Evolutionary conservation across 2,329 filamentous ascomycete genomes (phyloP).

Genomic region (Hawksworthiomyces lignivorus): DNA sequence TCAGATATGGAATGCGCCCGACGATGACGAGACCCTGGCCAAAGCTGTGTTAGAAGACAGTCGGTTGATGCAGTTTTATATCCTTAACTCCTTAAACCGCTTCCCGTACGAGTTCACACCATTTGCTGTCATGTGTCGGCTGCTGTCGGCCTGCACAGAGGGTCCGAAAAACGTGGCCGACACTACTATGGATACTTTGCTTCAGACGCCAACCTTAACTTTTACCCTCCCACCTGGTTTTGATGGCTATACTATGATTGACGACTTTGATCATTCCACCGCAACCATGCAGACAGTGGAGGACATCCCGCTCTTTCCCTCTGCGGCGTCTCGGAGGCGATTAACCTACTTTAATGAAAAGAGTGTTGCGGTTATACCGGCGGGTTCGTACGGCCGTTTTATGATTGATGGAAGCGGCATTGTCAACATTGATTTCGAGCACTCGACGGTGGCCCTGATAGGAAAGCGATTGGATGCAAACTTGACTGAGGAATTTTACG

Average conservation of each 20-base stretch:
- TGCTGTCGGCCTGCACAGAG: constrained; percentile 46
- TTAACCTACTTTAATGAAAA: constrained; percentile 37
- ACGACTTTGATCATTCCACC: constrained; percentile 63
- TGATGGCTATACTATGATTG: constrained; percentile 65
- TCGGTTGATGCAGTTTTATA: constrained; percentile 48
- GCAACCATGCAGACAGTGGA: constrained; percentile 65
- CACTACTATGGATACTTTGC: constrained; percentile 55
- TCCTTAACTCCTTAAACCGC: constrained; percentile 63
- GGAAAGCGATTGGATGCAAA: constrained; percentile 68
- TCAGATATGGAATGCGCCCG: constrained; percentile 46
- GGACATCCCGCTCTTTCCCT: constrained; percentile 55
- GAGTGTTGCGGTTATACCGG: constrained; percentile 49
- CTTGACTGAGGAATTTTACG: constrained; percentile 47
- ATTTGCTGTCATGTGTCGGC: constrained; percentile 62
- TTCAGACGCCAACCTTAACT: constrained; percentile 66
- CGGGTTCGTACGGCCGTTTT: constrained; percentile 61
- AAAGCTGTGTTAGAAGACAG: constrained; percentile 44
- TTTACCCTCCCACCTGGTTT: constrained; percentile 67
- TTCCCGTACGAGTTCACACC: constrained; percentile 83
- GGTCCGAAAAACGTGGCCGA: constrained; percentile 30
- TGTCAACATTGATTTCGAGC: constrained; percentile 68
- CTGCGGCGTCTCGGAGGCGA: constrained; percentile 37
- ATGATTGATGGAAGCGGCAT: constrained; percentile 70
- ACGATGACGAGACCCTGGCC: constrained; percentile 28
- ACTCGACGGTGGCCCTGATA: constrained; percentile 73